Percentiles rank a stretch among this genome's conserved stretches.
These are phyloP conservation scores for Neopestalotiopsis clavispora DNA, from an alignment of 2,329 filamentous ascomycete species.

Conservation along the genomic window DNA sequence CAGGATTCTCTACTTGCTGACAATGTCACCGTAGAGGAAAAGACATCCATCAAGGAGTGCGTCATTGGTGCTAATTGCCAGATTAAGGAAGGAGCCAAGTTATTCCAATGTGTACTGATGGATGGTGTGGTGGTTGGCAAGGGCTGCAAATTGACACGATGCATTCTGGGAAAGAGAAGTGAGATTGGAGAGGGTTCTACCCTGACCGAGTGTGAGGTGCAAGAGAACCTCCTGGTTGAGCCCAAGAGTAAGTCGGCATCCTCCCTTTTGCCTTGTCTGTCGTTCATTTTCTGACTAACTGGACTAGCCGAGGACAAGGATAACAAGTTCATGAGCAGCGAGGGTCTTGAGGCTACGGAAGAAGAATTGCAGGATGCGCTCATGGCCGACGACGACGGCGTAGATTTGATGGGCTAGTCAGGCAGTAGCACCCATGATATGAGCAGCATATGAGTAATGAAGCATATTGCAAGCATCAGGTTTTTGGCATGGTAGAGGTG, in stretches of 20 bases:
- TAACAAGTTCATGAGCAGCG: conserved; percentile 70
- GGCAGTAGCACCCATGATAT: too few species aligned
- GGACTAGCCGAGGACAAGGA: conserved; percentile 67
- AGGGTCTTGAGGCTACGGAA: conserved; percentile 67
- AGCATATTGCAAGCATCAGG: background rate
- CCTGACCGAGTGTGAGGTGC: conserved; percentile 90
- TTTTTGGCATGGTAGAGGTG: background rate
- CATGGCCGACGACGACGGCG: conserved; percentile 28
- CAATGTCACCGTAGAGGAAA: conserved; percentile 88
- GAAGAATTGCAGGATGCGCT: conserved; percentile 63
- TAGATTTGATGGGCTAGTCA: conserved; percentile 37
- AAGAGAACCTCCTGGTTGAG: conserved; percentile 86
- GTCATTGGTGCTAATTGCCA: conserved; percentile 88
- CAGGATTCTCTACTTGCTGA: conserved; percentile 83
- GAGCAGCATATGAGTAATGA: background rate
- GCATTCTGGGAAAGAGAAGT: conserved; percentile 81
- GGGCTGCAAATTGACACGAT: conserved; percentile 83
- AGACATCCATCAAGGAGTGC: conserved; percentile 88
- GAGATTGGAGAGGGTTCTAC: conserved; percentile 81
- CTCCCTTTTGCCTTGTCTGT: conserved; percentile 11
- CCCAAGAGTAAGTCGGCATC: conserved; percentile 64
- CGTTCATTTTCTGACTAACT: conserved; percentile 15
- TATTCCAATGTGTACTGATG: conserved; percentile 91
- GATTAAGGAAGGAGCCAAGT: conserved; percentile 82
- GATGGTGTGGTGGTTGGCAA: conserved; percentile 87